phyloP scores from a whole-genome alignment of 495 filamentous ascomycete genomes.

The Massariosphaeria phaeospora region DNA sequence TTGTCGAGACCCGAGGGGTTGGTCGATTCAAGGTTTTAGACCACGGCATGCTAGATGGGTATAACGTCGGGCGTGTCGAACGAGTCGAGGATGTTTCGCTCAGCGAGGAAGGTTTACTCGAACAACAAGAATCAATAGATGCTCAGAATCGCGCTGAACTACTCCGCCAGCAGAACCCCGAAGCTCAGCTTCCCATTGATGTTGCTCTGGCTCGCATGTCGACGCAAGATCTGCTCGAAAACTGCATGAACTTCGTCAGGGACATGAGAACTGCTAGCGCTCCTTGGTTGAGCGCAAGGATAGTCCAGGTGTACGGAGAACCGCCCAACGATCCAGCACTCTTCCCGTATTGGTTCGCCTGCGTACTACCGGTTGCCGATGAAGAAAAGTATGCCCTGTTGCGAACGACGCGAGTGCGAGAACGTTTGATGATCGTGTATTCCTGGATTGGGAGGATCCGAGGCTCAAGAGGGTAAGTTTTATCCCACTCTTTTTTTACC shows the following conservation, averaged over 20 bases:
- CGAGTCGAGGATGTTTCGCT: constrained; percentile 74
- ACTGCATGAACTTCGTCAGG: constrained; percentile 60
- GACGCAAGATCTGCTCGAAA: constrained; percentile 61
- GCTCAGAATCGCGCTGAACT: constrained; percentile 1
- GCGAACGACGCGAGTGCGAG: constrained; percentile 64
- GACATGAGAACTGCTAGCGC: constrained; percentile 61
- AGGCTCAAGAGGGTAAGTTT: constrained; percentile 63
- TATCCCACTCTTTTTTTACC: constrained; percentile 1
- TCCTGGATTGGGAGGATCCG: constrained; percentile 72
- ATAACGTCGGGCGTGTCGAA: constrained; percentile 67
- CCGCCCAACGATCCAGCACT: constrained; percentile 67
- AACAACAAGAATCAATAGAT: constrained; percentile 55
- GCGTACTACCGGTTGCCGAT: constrained; percentile 68
- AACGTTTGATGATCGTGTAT: constrained; percentile 73
- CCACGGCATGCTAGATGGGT: constrained; percentile 65
- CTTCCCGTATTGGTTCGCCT: constrained; percentile 91
- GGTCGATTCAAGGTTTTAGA: constrained; percentile 68
- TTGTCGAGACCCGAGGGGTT: constrained; percentile 69
- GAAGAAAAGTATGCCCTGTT: constrained; percentile 75
- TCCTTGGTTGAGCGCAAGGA: constrained; percentile 65
- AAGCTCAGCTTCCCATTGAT: constrained; percentile 31
- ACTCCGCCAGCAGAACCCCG: neutral
- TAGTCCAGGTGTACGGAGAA: constrained; percentile 69
- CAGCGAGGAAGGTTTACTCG: constrained; percentile 70
- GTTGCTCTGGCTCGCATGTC: constrained; percentile 56